Evolutionary conservation across 768 basidiomycete species (phyloP).

Genomic region (Termitomyces sp.): DNA sequence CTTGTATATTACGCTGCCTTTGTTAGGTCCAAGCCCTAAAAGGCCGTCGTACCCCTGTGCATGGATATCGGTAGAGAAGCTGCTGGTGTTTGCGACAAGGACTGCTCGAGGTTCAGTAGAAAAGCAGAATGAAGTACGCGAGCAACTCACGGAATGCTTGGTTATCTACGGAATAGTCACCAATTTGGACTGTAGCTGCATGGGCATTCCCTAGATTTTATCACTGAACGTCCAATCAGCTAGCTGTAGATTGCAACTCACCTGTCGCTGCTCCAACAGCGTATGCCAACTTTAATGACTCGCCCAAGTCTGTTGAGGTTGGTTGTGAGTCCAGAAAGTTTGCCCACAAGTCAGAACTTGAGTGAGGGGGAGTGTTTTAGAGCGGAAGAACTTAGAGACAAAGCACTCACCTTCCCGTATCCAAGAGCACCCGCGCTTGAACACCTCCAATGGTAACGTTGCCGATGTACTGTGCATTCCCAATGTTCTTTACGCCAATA

Average conservation of each 20-base stretch:
- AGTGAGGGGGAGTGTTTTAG: background rate
- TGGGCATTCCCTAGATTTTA: conserved; percentile 45
- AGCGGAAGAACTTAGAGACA: background rate
- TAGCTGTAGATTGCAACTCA: conserved; percentile 17
- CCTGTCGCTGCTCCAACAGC: conserved; percentile 65
- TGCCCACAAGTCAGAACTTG: conserved; percentile 76
- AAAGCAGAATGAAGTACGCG: background rate
- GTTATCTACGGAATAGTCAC: conserved; percentile 48
- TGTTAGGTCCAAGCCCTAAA: conserved; percentile 74
- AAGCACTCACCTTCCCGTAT: conserved; percentile 63
- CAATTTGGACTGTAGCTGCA: conserved; percentile 46
- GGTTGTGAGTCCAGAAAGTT: conserved; percentile 40
- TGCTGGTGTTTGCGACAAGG: conserved; percentile 54
- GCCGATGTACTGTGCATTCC: conserved; percentile 67
- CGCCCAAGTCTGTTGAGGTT: conserved; percentile 48
- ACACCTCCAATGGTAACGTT: conserved; percentile 65
- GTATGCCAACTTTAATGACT: conserved; percentile 51
- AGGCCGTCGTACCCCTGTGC: conserved; percentile 65
- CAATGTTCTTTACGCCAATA: conserved; percentile 53
- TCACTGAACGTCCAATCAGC: background rate
- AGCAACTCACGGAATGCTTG: conserved; percentile 62
- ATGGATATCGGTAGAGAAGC: conserved; percentile 57
- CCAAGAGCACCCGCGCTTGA: conserved; percentile 55
- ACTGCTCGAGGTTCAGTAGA: conserved; percentile 31
- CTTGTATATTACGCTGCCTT: conserved; percentile 57